phyloP scores from a whole-genome alignment of 176 grass and related monocot genomes.

The Oryza nivara region DNA sequence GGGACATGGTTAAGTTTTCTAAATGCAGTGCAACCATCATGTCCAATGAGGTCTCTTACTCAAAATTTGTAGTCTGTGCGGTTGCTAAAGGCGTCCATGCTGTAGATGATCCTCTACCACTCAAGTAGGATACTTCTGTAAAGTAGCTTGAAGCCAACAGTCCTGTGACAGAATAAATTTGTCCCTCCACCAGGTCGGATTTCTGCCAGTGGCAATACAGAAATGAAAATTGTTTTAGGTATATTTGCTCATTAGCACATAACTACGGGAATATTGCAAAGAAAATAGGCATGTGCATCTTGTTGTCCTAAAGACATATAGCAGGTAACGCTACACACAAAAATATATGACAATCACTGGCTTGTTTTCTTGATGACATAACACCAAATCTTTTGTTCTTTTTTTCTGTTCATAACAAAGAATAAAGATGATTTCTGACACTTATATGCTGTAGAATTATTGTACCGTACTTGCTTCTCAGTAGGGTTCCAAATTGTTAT shows the following conservation, averaged over 20 bases:
- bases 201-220: conserved; percentile 60
- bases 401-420: not conserved
- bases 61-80: conserved; percentile 61
- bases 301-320: not conserved
- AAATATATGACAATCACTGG: conserved; percentile 8
- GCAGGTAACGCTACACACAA: not conserved
- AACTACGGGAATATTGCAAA: not conserved
- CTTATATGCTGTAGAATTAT: not conserved
- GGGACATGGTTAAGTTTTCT: conserved; percentile 15
- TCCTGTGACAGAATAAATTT: conserved; percentile 78
- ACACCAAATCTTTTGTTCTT: not conserved
- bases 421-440: conserved; percentile 27
- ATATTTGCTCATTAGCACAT: not conserved
- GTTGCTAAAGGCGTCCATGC: conserved; percentile 67
- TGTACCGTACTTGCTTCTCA: conserved; percentile 71
- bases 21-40: not conserved
- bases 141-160: conserved; percentile 57
- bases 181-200: conserved; percentile 82
- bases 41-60: conserved; percentile 58
- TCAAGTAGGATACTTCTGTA: conserved; percentile 64
- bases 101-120: conserved; percentile 80
- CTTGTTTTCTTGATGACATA: conserved; percentile 25
- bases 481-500: conserved; percentile 95
- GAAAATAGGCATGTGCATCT: conserved; percentile 13
- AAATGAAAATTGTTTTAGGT: conserved; percentile 24